phyloP scores from a whole-genome alignment of 23 red algal genomes.

The Gracilaria vermiculophylla region DNA sequence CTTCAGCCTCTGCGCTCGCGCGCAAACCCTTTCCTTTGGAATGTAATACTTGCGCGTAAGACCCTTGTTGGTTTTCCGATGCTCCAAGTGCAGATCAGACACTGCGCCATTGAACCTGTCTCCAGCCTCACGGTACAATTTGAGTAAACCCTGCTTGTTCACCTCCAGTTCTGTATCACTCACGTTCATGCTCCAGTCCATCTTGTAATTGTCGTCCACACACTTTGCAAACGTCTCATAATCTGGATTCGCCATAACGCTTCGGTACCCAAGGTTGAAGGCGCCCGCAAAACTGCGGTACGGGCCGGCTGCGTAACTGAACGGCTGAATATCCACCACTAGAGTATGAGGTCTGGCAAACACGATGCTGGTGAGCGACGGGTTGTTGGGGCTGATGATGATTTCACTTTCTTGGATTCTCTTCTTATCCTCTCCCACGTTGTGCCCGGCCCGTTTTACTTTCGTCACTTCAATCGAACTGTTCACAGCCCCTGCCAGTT shows the following conservation, averaged over 20 bases:
- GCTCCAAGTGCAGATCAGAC: conserved; percentile 8
- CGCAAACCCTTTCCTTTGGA: conserved; percentile 51
- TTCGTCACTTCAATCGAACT: neutral
- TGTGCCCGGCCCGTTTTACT: neutral
- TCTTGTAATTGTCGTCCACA: conserved; percentile 29
- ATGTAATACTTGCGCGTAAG: conserved; percentile 13
- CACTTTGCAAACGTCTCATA: conserved; percentile 53
- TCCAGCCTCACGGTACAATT: conserved; percentile 28
- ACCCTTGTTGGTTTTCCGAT: neutral
- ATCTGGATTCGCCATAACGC: conserved; percentile 64
- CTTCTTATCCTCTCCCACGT: neutral
- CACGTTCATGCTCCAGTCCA: conserved; percentile 18
- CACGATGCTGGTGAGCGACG: conserved; percentile 59
- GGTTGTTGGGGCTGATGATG: conserved; percentile 54
- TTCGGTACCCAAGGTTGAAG: conserved; percentile 32
- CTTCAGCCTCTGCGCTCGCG: conserved; percentile 18
- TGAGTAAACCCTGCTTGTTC: conserved; percentile 27
- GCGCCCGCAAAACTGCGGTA: conserved; percentile 71
- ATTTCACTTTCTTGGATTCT: conserved; percentile 70
- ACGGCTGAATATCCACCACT: conserved; percentile 63
- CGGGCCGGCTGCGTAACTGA: conserved; percentile 65
- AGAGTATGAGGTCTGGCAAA: conserved; percentile 59
- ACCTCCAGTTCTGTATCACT: conserved; percentile 24
- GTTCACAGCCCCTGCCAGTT: neutral
- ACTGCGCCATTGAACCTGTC: conserved; percentile 27